phyloP scores from a whole-genome alignment of 306 rosid species.

The Prinsepia uniflora region DNA sequence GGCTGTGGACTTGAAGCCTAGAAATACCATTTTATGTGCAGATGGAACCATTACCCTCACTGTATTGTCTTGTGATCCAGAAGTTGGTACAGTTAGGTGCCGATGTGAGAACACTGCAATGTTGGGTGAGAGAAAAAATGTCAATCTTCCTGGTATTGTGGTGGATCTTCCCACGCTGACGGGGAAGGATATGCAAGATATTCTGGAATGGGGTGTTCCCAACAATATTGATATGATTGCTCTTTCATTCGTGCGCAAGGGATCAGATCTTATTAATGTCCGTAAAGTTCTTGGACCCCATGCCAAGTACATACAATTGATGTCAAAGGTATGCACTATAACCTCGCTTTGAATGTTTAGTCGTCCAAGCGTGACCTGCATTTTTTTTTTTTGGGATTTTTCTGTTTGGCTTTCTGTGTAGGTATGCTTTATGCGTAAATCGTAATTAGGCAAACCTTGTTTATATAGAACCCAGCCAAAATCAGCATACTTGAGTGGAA shows the following conservation, averaged over 20 bases:
- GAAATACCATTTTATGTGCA: conserved; percentile 74
- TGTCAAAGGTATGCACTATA: conserved; percentile 68
- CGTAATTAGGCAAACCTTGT: no score
- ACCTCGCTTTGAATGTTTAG: conserved; percentile 12
- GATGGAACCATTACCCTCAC: conserved; percentile 89
- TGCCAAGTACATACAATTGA: conserved; percentile 68
- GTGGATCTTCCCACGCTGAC: conserved; percentile 96
- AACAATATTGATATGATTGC: conserved; percentile 95
- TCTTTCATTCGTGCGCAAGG: conserved; percentile 94
- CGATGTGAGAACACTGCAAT: conserved; percentile 78
- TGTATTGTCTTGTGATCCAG: conserved; percentile 69
- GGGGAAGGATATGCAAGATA: conserved; percentile 90
- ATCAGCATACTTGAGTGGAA: no score
- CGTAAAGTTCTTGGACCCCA: conserved; percentile 84
- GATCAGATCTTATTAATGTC: conserved; percentile 88
- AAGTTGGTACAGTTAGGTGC: conserved; percentile 68
- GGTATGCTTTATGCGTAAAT: neutral
- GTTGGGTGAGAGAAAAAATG: conserved; percentile 94
- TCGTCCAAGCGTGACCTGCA: neutral
- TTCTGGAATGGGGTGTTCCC: conserved; percentile 92
- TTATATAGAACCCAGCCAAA: no score
- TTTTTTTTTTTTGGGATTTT: neutral
- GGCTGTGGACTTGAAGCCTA: conserved; percentile 77
- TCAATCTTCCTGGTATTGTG: conserved; percentile 93
- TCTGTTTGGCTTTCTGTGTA: neutral